Percentiles rank a stretch among this genome's conserved stretches.
These are phyloP conservation scores for Pelargonium cotyledonis DNA, from an alignment of 441 rosid species.

Conservation along the genomic window DNA sequence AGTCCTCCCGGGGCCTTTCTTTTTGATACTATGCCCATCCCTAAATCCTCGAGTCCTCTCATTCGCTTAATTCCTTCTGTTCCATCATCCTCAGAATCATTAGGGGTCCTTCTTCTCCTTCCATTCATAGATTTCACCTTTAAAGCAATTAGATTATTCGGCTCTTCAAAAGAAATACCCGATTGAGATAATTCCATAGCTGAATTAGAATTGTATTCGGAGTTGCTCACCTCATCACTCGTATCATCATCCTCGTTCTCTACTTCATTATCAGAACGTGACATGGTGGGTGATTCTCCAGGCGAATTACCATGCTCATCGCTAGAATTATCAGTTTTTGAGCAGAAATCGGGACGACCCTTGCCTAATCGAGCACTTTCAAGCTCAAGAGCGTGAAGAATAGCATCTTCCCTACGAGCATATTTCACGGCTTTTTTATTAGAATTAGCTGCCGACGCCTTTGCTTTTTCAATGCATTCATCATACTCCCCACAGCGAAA, in stretches of 20 bases:
- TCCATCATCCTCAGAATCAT: conserved; percentile 98
- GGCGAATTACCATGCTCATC: conserved; percentile 34
- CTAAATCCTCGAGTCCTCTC: conserved; percentile 97
- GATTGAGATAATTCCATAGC: conserved; percentile 65
- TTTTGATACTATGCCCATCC: conserved; percentile 45
- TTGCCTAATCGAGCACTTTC: conserved; percentile 65
- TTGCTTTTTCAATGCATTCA: conserved; percentile 72
- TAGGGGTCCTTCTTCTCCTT: conserved; percentile 82
- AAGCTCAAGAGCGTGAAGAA: conserved; percentile 82
- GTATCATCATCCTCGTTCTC: conserved; percentile 24
- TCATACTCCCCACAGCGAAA: conserved; percentile 96
- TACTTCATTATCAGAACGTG: conserved; percentile 44
- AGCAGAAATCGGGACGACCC: conserved; percentile 37
- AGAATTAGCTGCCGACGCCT: conserved; percentile 60
- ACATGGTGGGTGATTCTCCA: conserved; percentile 45
- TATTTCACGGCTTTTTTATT: conserved; percentile 67
- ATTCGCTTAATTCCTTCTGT: conserved; percentile 84
- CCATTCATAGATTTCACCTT: conserved; percentile 44
- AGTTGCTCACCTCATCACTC: conserved; percentile 32
- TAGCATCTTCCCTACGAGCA: conserved; percentile 93
- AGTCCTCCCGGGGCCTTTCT: conserved; percentile 34
- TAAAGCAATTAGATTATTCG: conserved; percentile 34
- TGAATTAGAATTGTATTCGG: conserved; percentile 38
- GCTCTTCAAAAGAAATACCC: conserved; percentile 61
- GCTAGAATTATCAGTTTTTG: conserved; percentile 26